phyloP scores from a whole-genome alignment of 1,284 basidiomycete genomes.

The Neolentinus lepideus region DNA sequence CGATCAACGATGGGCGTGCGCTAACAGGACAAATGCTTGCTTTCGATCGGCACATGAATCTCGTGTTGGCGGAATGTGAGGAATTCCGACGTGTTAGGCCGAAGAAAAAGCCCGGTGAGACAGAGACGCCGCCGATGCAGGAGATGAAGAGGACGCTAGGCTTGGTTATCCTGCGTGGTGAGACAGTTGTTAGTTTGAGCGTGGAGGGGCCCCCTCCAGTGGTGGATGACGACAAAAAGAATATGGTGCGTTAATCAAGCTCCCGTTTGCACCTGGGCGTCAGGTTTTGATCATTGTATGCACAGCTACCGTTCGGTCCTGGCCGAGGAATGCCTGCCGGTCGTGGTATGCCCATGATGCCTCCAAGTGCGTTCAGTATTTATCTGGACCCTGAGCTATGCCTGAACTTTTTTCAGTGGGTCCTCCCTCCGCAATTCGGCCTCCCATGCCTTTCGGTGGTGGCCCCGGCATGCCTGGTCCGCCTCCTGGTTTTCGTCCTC shows the following conservation, averaged over 20 bases:
- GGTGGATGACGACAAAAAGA: slow-evolving; percentile 86
- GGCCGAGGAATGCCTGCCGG: slow-evolving; percentile 95
- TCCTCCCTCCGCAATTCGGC: slow-evolving; percentile 66
- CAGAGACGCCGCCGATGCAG: slow-evolving; percentile 73
- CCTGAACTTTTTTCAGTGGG: slow-evolving; percentile 37
- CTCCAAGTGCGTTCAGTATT: slow-evolving; percentile 59
- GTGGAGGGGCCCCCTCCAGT: slow-evolving; percentile 96
- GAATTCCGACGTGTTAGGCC: slow-evolving; percentile 88
- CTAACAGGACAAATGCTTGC: slow-evolving; percentile 98
- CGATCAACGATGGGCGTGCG: slow-evolving; percentile 95
- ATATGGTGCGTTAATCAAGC: slow-evolving; percentile 35
- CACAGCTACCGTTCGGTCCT: slow-evolving; percentile 80
- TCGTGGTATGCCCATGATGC: slow-evolving; percentile 95
- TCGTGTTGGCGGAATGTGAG: slow-evolving; percentile 96
- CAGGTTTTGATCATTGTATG: slow-evolving; percentile 15
- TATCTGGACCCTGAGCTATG: slow-evolving; percentile 8
- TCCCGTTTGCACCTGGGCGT: background rate
- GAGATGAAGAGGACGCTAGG: slow-evolving; percentile 97
- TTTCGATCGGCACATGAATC: slow-evolving; percentile 99
- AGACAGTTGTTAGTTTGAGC: slow-evolving; percentile 91
- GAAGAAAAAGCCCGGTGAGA: slow-evolving; percentile 76
- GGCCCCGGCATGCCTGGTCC: slow-evolving; percentile 76
- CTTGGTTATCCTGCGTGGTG: slow-evolving; percentile 92
- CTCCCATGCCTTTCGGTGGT: slow-evolving; percentile 75
- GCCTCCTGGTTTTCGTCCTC: slow-evolving; percentile 79